Conservation (phyloP, 2,329 filamentous ascomycete species). For the Paraphaeosphaeria sporulosa region DNA sequence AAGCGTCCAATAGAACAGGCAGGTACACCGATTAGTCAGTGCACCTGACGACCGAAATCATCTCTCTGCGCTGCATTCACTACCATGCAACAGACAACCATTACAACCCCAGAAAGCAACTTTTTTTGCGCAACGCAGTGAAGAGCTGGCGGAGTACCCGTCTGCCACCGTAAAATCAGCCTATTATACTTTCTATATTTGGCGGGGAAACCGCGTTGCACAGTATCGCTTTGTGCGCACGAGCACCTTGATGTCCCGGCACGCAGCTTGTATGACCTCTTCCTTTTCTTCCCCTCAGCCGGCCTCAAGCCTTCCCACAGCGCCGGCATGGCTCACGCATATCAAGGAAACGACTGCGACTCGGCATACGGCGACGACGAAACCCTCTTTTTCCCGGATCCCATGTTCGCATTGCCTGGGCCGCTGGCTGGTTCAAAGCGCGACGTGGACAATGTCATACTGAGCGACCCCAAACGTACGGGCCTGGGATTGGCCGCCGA, state of each 20-base stretch:
- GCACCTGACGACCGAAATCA: conserved; percentile 1
- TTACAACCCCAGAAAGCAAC: not conserved
- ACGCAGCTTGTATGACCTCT: conserved; percentile 9
- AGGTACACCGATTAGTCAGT: conserved; percentile 14
- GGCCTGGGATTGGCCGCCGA: conserved; percentile 19
- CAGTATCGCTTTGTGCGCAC: conserved; percentile 1
- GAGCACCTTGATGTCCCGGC: conserved; percentile 16
- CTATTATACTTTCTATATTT: not conserved
- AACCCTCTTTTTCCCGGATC: conserved; percentile 29
- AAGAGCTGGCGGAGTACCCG: not conserved
- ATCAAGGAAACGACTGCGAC: conserved; percentile 39
- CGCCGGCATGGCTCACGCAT: conserved; percentile 39
- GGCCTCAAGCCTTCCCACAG: conserved; percentile 11
- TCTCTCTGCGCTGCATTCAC: conserved; percentile 5
- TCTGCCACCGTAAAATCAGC: not conserved
- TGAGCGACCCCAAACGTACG: conserved; percentile 20
- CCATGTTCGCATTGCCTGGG: conserved; percentile 36
- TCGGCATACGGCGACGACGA: conserved; percentile 44
- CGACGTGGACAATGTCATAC: conserved; percentile 31
- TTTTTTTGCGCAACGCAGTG: not conserved
- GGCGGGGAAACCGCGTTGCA: not conserved
- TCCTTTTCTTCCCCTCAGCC: conserved; percentile 7
- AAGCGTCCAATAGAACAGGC: conserved; percentile 5
- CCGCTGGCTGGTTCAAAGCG: conserved; percentile 45
- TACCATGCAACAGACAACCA: not conserved